phyloP scores from a whole-genome alignment of 441 rosid genomes.

The Lepidium campestre region DNA sequence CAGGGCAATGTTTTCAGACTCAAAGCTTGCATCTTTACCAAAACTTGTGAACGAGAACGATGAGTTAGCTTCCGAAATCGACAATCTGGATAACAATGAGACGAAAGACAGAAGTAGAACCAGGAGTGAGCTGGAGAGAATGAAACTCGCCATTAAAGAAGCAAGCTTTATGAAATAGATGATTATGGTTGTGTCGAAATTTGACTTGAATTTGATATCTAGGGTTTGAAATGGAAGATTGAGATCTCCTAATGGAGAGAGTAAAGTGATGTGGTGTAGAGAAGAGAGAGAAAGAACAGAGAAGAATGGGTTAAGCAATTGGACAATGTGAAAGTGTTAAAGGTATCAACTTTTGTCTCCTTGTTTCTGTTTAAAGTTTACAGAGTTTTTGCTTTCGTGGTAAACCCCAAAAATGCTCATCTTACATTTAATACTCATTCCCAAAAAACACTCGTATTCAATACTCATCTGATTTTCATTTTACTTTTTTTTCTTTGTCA shows the following conservation, averaged over 20 bases:
- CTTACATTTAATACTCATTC: too few relatives aligned
- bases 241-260: slow-evolving; percentile 34
- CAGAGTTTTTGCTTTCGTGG: slow-evolving; percentile 5
- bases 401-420: slow-evolving; percentile 11
- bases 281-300: slow-evolving; percentile 22
- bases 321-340: slow-evolving; percentile 61
- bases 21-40: slow-evolving; percentile 48
- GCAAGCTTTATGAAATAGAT: slow-evolving; percentile 21
- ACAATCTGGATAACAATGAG: slow-evolving; percentile 28
- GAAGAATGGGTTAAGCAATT: slow-evolving; percentile 23
- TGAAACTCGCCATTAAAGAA: slow-evolving; percentile 43
- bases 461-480: too few relatives aligned
- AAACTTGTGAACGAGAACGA: slow-evolving; percentile 48
- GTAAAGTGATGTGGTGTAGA: slow-evolving; percentile 21
- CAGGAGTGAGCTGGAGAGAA: slow-evolving; percentile 21
- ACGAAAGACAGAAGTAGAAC: slow-evolving; percentile 24
- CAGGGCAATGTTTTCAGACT: slow-evolving; percentile 41
- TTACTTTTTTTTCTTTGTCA: too few relatives aligned
- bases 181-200: slow-evolving; percentile 19
- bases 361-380: slow-evolving; percentile 31
- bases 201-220: slow-evolving; percentile 23
- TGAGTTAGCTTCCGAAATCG: slow-evolving; percentile 36
- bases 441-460: too few relatives aligned
- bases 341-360: slow-evolving; percentile 33
- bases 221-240: slow-evolving; percentile 41